Evolutionary conservation across 306 rosid species (phyloP), one percentile per base, ranked within the genome.

Genomic region (Gillenia trifoliata): DNA sequence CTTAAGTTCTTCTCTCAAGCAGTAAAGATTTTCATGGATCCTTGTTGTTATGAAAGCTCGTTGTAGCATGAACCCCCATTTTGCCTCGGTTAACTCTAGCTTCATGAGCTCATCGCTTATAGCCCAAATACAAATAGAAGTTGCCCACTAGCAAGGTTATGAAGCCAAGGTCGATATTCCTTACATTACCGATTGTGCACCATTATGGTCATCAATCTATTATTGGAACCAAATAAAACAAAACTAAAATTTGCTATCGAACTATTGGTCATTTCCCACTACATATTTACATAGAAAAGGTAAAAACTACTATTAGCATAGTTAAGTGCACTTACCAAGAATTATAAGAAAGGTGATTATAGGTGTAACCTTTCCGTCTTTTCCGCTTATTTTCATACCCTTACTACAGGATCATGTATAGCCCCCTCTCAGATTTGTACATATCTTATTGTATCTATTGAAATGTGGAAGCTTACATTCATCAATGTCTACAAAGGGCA

Each of bases 21-120:
- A 0, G 45, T 71, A 31, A 81, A 87, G 8, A 87, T 79, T 76
- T 64, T 75, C 1, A 67, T 0, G 6, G 84, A 57, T n/a, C n/a
- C n/a, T 0, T 62, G 68, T 11, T 68, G 76, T 40, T 33, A 66
- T 0, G 74, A 59, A 20, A 86, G 83, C 15, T 70, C 63, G 86
- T 49, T 81, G 62, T 29, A 88, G 74, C 64, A 81, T 4, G 0
- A 36, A 2, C 13, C 91, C 87, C 91, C 87, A 67, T 87, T 85
- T 80, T 85, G 74, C 40, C n/a, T n/a, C n/a, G n/a, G 43, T 50
- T 6, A 81, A 88, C 64, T 72, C 83, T 4, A 72, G 75, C 63
- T 73, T 75, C 7, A 81, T 41, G 47, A 75, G 61, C 47, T 64
- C 81, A 83, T 68, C 77, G 79, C 68, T 64, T 75, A 68, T 67